Evolutionary conservation across 1,284 basidiomycete genomes (phyloP).

Genomic region (Termitomyces sp.): DNA sequence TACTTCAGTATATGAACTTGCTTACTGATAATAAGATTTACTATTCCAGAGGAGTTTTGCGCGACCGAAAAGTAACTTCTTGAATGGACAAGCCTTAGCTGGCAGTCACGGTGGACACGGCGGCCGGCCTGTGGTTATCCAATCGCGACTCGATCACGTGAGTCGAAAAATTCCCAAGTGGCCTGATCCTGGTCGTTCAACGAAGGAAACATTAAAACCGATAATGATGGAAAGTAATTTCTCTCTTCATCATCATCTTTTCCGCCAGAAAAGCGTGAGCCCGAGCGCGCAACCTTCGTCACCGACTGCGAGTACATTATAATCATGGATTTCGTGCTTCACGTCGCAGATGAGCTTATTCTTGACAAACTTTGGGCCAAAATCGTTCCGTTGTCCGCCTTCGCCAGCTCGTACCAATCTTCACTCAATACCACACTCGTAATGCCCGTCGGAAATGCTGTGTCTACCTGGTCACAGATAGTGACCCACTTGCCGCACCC

Average conservation of each 20-base stretch:
- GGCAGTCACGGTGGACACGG: too few relatives aligned
- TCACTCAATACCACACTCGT: slow-evolving; percentile 30
- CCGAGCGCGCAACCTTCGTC: background rate
- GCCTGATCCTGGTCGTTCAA: slow-evolving; percentile 14
- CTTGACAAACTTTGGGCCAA: slow-evolving; percentile 79
- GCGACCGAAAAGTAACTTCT: too few relatives aligned
- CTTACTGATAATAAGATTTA: too few relatives aligned
- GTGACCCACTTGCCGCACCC: slow-evolving; percentile 59
- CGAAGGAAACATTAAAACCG: slow-evolving; percentile 12
- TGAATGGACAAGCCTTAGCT: too few relatives aligned
- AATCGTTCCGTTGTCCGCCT: slow-evolving; percentile 67
- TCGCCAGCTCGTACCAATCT: slow-evolving; percentile 31
- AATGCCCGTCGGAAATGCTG: slow-evolving; percentile 28
- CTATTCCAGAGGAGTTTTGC: too few relatives aligned
- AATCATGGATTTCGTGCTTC: slow-evolving; percentile 79
- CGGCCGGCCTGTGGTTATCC: slow-evolving; percentile 1
- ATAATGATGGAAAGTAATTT: slow-evolving; percentile 2
- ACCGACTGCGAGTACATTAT: background rate
- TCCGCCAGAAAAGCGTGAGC: background rate
- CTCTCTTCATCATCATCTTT: slow-evolving; percentile 12
- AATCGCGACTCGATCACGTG: slow-evolving; percentile 12
- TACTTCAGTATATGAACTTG: too few relatives aligned
- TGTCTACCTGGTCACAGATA: slow-evolving; percentile 47
- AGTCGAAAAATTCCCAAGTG: slow-evolving; percentile 16
- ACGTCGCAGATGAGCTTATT: slow-evolving; percentile 66